A percentile compares a stretch with the other conserved stretches of the same genome.
phyloP scores from a whole-genome alignment of 345 rosid genomes.

The Salix caprea region DNA sequence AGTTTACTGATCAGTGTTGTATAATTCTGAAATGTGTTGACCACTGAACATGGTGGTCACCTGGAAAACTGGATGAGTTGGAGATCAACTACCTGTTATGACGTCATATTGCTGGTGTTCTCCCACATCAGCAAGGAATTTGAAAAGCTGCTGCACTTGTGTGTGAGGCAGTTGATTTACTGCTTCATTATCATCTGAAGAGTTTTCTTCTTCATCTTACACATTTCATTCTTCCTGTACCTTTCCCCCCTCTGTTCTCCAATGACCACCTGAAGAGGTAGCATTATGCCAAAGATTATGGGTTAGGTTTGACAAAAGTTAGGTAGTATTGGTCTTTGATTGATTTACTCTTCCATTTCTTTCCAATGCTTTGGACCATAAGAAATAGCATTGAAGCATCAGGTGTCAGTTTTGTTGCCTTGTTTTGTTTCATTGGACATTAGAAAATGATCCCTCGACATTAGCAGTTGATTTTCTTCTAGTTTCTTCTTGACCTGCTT shows the following conservation, averaged over 20 bases:
- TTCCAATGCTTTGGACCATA: neutral
- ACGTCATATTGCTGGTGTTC: neutral
- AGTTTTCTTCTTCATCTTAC: neutral
- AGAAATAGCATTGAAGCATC: neutral
- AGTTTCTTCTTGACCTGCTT: neutral
- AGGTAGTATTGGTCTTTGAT: neutral
- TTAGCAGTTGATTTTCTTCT: conserved; percentile 7
- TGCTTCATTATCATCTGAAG: neutral
- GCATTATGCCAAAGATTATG: neutral
- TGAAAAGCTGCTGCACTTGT: neutral
- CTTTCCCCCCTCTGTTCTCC: neutral
- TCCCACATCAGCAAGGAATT: neutral
- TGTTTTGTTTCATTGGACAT: neutral
- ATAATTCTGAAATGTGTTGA: neutral
- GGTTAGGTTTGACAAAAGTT: neutral
- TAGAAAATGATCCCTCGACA: neutral
- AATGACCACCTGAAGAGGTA: neutral
- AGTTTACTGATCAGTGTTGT: neutral
- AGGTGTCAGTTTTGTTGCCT: neutral
- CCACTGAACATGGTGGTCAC: neutral
- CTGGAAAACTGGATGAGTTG: neutral
- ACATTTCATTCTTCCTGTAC: neutral
- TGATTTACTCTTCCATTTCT: neutral
- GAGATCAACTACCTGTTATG: neutral
- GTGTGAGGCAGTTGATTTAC: neutral